Evolutionary conservation across 768 basidiomycete genomes (phyloP).

Genomic region (Tubosaeta sp.): DNA sequence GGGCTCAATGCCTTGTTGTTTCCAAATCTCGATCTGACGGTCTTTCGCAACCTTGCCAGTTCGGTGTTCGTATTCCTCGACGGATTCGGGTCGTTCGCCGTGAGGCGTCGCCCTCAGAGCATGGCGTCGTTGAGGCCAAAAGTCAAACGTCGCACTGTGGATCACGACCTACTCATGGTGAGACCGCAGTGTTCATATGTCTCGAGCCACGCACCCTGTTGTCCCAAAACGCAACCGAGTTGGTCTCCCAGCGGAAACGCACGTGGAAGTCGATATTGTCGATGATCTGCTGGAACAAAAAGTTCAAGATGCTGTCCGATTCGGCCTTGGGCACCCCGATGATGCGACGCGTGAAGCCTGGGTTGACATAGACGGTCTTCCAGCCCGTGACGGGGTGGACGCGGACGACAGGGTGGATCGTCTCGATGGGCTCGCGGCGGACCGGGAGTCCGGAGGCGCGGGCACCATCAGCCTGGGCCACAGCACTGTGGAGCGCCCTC

Average conservation of each 20-base stretch:
- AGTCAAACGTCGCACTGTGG: slow-evolving; percentile 81
- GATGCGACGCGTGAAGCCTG: slow-evolving; percentile 78
- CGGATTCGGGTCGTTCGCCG: slow-evolving; percentile 73
- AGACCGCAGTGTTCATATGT: background rate
- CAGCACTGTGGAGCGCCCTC: slow-evolving; percentile 69
- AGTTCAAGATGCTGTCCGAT: slow-evolving; percentile 66
- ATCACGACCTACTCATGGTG: slow-evolving; percentile 49
- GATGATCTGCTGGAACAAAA: slow-evolving; percentile 68
- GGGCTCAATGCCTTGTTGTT: slow-evolving; percentile 54
- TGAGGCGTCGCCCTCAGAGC: slow-evolving; percentile 80
- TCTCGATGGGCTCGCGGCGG: slow-evolving; percentile 64
- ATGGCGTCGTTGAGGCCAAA: slow-evolving; percentile 74
- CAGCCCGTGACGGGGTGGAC: slow-evolving; percentile 83
- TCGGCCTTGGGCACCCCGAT: slow-evolving; percentile 77
- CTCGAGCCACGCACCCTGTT: slow-evolving; percentile 52
- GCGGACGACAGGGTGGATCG: slow-evolving; percentile 75
- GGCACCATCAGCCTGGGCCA: slow-evolving; percentile 73
- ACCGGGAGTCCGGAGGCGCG: slow-evolving; percentile 66
- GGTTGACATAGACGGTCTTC: slow-evolving; percentile 82
- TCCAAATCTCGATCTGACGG: slow-evolving; percentile 69
- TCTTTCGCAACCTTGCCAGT: slow-evolving; percentile 71
- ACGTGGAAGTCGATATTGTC: slow-evolving; percentile 72
- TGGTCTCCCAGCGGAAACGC: slow-evolving; percentile 71
- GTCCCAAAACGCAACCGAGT: slow-evolving; percentile 84
- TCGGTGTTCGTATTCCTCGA: slow-evolving; percentile 59